A percentile compares a stretch with the other conserved stretches of the same genome.
Evolutionary conservation across 352 stramenopile species (phyloP).

Genomic region (Phytophthora fragariae): DNA sequence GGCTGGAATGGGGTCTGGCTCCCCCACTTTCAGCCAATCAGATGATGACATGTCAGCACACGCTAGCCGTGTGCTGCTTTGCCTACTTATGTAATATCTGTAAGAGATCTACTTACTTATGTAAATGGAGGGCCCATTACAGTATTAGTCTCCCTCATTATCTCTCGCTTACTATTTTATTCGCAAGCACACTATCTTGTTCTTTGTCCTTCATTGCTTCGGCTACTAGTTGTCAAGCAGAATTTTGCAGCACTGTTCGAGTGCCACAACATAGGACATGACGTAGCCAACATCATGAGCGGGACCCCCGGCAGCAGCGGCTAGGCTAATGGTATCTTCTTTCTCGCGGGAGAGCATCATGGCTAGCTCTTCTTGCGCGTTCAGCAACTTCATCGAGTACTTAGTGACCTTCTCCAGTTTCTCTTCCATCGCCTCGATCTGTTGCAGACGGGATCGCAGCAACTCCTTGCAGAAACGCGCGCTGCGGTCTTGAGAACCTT

Average conservation of each 20-base stretch:
- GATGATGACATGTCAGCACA: no score
- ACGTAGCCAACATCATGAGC: background rate
- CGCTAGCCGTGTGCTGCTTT: no score
- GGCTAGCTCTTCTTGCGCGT: background rate
- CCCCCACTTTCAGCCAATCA: no score
- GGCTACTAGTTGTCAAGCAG: no score
- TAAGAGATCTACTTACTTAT: no score
- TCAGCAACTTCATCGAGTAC: background rate
- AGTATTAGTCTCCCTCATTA: no score
- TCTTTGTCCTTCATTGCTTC: no score
- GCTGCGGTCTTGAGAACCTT: background rate
- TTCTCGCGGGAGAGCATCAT: background rate
- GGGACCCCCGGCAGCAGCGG: background rate
- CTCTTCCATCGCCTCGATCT: background rate
- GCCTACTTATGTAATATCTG: no score
- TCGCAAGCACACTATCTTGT: no score
- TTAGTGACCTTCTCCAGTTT: background rate
- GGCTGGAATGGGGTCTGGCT: no score
- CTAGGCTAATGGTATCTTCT: background rate
- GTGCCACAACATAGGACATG: background rate
- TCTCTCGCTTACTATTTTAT: no score
- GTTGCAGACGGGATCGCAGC: background rate
- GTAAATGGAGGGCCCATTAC: no score
- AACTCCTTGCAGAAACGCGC: background rate
- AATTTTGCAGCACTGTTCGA: background rate